Evolutionary conservation across 257 asterid genomes (phyloP), one percentile per base, ranked within the genome.

Genomic region (Osmanthus fragrans): DNA sequence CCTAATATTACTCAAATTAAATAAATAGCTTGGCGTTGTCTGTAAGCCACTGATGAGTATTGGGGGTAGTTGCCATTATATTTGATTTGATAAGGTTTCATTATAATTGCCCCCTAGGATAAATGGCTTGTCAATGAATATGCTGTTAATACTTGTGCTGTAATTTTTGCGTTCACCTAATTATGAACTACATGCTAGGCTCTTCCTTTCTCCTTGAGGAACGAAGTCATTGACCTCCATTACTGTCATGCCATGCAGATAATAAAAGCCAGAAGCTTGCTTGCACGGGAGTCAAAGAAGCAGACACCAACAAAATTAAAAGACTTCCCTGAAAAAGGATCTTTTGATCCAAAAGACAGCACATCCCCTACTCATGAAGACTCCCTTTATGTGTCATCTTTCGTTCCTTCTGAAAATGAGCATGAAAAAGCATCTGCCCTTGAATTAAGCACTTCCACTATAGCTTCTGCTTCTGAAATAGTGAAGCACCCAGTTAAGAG

Each of bases 231-330:
- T 78, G 71, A 67, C 64, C 81, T 72, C 69, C 60, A 49, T 60
- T 37, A 69, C 76, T 49, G 54, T 73, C 73, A 34, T 79, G 73
- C 70, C 32, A 8, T 83, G 81, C 92, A 96, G 98, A 85, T 93
- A 73, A 73, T 89, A 82, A 87, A 87, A 81, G 96, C 95, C 64
- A 85, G 97, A 81, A 90, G 93, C 42, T 82, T 71, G 73, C 85
- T 96, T 73, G 84, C 94, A 12, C 77, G 73, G n/a, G 96, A 88
- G 80, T 72, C 84, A 27, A 89, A 86, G 84, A 85, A 87, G 65
- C 81, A 71, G 74, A 74, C 83, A 37, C 58, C 81, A 68, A 54
- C 75, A 73, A 79, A 86, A 45, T 76, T 25, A 23, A 86, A 77
- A 30, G 86, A 87, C n/a, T 9, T 11, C 3, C 69, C 69, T 30